phyloP scores from a whole-genome alignment of 768 basidiomycete species.

The Polyporus arcularius region DNA sequence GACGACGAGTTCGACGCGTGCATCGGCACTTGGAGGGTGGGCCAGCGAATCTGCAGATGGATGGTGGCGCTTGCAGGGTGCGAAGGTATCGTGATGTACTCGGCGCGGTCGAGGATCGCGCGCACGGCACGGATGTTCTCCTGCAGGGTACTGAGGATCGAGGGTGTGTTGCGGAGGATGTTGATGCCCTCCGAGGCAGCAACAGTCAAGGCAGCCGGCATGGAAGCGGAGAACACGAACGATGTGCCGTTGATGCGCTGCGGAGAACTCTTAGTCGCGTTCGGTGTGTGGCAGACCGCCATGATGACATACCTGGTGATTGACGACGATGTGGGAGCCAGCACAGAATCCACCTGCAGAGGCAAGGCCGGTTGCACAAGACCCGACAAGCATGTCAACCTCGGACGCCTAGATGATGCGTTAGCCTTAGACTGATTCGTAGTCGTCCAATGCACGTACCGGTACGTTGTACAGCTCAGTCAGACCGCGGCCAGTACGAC shows the following conservation, averaged over 20 bases:
- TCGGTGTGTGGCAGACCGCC: background rate
- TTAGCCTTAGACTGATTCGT: background rate
- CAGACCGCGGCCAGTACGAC: constrained; percentile 90
- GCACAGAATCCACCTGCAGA: constrained; percentile 95
- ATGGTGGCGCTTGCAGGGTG: constrained; percentile 87
- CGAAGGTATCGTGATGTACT: constrained; percentile 81
- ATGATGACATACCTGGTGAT: constrained; percentile 70
- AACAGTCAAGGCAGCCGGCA: constrained; percentile 88
- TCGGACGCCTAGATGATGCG: constrained; percentile 61
- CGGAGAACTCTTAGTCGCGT: background rate
- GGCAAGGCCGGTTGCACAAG: constrained; percentile 79
- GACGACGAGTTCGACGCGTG: constrained; percentile 11
- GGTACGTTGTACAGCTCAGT: constrained; percentile 95
- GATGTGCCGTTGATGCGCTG: constrained; percentile 95
- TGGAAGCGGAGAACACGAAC: constrained; percentile 94
- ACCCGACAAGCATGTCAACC: constrained; percentile 95
- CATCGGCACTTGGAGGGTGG: constrained; percentile 26
- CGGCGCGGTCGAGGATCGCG: constrained; percentile 76
- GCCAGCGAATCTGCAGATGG: constrained; percentile 68
- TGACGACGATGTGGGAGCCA: constrained; percentile 76
- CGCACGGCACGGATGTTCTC: constrained; percentile 81
- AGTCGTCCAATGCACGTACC: constrained; percentile 41
- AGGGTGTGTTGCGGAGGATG: constrained; percentile 73
- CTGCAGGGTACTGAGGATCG: constrained; percentile 74
- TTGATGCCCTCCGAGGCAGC: constrained; percentile 85